Conservation (phyloP, 2,329 filamentous ascomycete genomes). For the Mariannaea sp. region DNA sequence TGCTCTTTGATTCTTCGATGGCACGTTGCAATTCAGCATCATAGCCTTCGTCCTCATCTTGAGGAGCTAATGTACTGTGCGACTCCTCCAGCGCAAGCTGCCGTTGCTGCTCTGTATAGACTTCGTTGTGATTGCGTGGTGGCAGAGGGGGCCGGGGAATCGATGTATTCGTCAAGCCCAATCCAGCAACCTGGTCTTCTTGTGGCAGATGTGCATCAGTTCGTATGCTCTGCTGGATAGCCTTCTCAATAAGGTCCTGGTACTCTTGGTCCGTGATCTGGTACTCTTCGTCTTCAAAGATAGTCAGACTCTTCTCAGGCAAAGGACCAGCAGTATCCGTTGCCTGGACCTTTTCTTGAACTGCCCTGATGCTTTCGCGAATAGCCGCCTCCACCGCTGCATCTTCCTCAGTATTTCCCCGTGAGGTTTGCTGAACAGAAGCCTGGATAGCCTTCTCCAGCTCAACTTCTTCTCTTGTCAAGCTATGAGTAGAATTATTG, state of each 20-base stretch:
- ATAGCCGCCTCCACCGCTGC: conserved; percentile 74
- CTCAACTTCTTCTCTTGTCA: conserved; percentile 57
- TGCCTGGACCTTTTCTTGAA: conserved; percentile 42
- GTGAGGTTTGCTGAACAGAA: conserved; percentile 72
- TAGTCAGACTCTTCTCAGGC: conserved; percentile 37
- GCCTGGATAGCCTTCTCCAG: conserved; percentile 73
- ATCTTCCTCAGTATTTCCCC: conserved; percentile 72
- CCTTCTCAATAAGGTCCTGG: conserved; percentile 59
- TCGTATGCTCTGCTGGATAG: conserved; percentile 57
- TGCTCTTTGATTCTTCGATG: conserved; percentile 47
- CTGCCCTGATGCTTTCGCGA: conserved; percentile 68
- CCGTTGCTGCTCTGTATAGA: conserved; percentile 47
- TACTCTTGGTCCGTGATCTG: conserved; percentile 63
- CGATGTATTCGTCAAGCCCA: conserved; percentile 15
- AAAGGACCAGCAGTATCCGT: conserved; percentile 33
- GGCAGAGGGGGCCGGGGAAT: not conserved
- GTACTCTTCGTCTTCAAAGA: conserved; percentile 48
- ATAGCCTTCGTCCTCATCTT: conserved; percentile 40
- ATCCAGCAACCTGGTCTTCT: conserved; percentile 25
- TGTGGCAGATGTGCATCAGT: conserved; percentile 26
- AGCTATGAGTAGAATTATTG: conserved; percentile 14
- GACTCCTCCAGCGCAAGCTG: conserved; percentile 50
- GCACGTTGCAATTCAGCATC: conserved; percentile 44
- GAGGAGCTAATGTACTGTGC: conserved; percentile 33
- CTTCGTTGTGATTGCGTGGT: conserved; percentile 21